Conservation (phyloP, 345 rosid species). For the Murraya koenigii region DNA sequence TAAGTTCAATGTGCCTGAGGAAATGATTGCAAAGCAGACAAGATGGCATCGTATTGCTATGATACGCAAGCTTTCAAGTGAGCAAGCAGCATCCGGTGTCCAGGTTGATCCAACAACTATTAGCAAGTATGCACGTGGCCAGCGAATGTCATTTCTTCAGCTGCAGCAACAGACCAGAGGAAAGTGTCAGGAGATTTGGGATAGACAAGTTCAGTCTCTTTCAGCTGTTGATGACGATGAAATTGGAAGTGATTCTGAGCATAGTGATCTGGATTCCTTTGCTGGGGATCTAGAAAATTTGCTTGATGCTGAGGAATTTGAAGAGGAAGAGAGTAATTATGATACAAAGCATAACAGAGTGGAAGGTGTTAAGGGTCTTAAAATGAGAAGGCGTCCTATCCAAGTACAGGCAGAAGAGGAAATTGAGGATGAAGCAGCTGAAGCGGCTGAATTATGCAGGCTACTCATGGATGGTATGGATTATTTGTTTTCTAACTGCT, state of each 20-base stretch:
- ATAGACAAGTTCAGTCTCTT: constrained; percentile 83
- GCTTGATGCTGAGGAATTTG: constrained; percentile 97
- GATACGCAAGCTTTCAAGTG: constrained; percentile 98
- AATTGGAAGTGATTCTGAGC: constrained; percentile 84
- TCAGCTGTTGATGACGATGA: constrained; percentile 82
- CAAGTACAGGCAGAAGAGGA: constrained; percentile 87
- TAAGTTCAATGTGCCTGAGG: constrained; percentile 92
- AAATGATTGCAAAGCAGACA: constrained; percentile 82
- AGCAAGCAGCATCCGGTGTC: constrained; percentile 94
- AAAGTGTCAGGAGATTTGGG: constrained; percentile 99
- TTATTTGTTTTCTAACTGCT: constrained; percentile 12
- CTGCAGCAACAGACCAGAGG: constrained; percentile 98
- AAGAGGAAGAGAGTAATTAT: constrained; percentile 58
- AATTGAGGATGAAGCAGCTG: constrained; percentile 94
- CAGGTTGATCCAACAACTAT: constrained; percentile 95
- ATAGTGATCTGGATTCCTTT: constrained; percentile 97
- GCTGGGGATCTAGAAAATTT: constrained; percentile 96
- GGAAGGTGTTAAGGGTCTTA: constrained; percentile 85
- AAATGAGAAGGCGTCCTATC: constrained; percentile 84
- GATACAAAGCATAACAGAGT: constrained; percentile 61
- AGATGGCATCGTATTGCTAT: constrained; percentile 99
- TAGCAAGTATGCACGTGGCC: constrained; percentile 97
- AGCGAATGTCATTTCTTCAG: constrained; percentile 97
- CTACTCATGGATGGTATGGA: constrained; percentile 92
- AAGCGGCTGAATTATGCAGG: constrained; percentile 84